A percentile compares a stretch with the other conserved stretches of the same genome.
These are phyloP conservation scores for Gracilaria domingensis DNA, from an alignment of 23 red algal species.

Conservation along the genomic window DNA sequence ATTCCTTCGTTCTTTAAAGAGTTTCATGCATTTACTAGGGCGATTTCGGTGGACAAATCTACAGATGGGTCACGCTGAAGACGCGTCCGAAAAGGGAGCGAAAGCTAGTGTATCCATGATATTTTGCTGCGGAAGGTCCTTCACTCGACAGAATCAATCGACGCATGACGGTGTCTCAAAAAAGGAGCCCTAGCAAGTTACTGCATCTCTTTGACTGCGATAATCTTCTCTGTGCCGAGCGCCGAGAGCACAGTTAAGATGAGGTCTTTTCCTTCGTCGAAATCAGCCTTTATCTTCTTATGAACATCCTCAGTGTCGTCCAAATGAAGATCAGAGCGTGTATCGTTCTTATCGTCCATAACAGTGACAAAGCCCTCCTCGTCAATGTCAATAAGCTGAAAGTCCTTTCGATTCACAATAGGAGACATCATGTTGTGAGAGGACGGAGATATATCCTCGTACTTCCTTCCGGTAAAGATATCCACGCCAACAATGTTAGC, in stretches of 20 bases:
- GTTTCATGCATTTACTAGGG: constrained; percentile 44
- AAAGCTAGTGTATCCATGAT: constrained; percentile 18
- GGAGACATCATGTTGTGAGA: constrained; percentile 98
- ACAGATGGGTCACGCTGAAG: constrained; percentile 31
- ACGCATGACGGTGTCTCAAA: constrained; percentile 21
- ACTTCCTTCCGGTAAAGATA: constrained; percentile 98
- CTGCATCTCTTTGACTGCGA: constrained; percentile 87
- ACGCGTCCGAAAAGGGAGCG: constrained; percentile 12
- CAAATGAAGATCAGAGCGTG: constrained; percentile 92
- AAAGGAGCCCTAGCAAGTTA: constrained; percentile 1
- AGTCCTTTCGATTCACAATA: constrained; percentile 91
- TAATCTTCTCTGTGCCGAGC: constrained; percentile 93
- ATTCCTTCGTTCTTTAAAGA: not conserved
- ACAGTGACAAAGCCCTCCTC: constrained; percentile 88
- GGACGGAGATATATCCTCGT: constrained; percentile 98
- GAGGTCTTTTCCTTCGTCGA: constrained; percentile 91
- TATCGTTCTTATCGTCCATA: constrained; percentile 98
- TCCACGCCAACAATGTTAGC: constrained; percentile 98
- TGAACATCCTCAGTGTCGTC: constrained; percentile 90
- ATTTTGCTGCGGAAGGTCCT: constrained; percentile 4
- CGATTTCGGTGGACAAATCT: constrained; percentile 42
- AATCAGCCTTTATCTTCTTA: constrained; percentile 93
- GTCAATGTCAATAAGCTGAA: constrained; percentile 95
- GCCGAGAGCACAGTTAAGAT: constrained; percentile 89
- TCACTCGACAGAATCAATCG: constrained; percentile 1